These are phyloP conservation scores for Gilbertella persicaria DNA, from an alignment of 371 early-diverging fungal genomes.

Conservation along the genomic window DNA sequence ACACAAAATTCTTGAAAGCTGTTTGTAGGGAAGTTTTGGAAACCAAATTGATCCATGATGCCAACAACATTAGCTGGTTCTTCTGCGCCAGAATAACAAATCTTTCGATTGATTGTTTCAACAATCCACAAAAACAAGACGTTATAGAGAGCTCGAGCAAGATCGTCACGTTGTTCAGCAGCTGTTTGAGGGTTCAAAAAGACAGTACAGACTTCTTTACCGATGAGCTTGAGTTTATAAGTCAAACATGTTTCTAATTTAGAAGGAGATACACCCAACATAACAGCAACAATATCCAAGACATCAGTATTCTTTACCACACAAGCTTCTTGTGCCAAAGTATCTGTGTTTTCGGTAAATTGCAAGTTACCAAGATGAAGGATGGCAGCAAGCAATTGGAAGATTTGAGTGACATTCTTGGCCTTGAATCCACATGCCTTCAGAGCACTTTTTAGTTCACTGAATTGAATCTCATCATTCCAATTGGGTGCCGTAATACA, in stretches of 20 bases:
- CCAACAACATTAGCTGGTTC: conserved; percentile 75
- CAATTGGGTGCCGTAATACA: conserved; percentile 22
- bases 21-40: conserved; percentile 45
- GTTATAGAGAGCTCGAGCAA: conserved; percentile 42
- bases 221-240: conserved; percentile 45
- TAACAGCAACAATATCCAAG: conserved; percentile 73
- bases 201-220: conserved; percentile 63
- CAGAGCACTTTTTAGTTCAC: conserved; percentile 72
- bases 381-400: conserved; percentile 74
- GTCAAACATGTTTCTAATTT: conserved; percentile 64
- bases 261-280: conserved; percentile 76
- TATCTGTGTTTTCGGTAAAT: conserved; percentile 54
- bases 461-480: conserved; percentile 58
- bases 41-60: conserved; percentile 75
- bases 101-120: conserved; percentile 42
- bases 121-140: conserved; percentile 51
- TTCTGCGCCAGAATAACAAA: conserved; percentile 46
- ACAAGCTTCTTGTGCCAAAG: conserved; percentile 59
- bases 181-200: conserved; percentile 64
- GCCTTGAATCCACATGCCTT: conserved; percentile 77
- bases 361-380: conserved; percentile 80
- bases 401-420: conserved; percentile 67
- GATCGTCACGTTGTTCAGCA: conserved; percentile 41
- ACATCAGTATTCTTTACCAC: conserved; percentile 63
- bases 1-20: conserved; percentile 76